A percentile compares a stretch with the other conserved stretches of the same genome.
Evolutionary conservation across 129 eudicot species (phyloP).

Genomic region (Tanacetum coccineum): DNA sequence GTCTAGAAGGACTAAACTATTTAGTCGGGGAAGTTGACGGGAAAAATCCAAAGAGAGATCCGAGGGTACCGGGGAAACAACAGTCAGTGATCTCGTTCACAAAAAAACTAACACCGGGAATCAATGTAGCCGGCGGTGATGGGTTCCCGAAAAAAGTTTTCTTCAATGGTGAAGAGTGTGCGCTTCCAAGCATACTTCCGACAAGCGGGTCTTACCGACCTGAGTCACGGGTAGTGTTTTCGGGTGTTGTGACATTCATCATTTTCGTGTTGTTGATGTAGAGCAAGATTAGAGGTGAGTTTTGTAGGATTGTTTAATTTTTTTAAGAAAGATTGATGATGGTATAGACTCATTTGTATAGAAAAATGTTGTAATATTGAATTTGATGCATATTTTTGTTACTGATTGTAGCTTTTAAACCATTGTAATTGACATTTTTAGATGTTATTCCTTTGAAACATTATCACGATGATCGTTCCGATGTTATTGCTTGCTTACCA

Average conservation of each 20-base stretch:
- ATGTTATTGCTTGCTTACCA: no score
- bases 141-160: constrained; percentile 77
- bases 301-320: constrained; percentile 47
- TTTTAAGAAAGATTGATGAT: constrained; percentile 19
- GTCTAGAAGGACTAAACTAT: constrained; percentile 72
- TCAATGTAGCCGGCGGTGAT: constrained; percentile 55
- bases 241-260: constrained; percentile 31
- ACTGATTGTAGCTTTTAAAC: background rate
- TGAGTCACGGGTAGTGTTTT: constrained; percentile 13
- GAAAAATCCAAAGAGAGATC: constrained; percentile 45
- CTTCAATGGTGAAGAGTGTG: constrained; percentile 90
- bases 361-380: constrained; percentile 28
- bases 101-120: constrained; percentile 59
- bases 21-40: constrained; percentile 71
- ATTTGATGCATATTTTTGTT: constrained; percentile 10
- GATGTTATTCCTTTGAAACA: no score
- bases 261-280: constrained; percentile 34
- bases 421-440: background rate
- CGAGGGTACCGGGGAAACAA: constrained; percentile 83
- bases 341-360: constrained; percentile 31
- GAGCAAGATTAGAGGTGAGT: constrained; percentile 26
- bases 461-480: no score
- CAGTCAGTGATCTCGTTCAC: constrained; percentile 89
- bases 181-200: constrained; percentile 62
- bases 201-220: constrained; percentile 30